Conservation (phyloP, 225 moss, liverwort and hornwort genomes). For the Pseudoscleropodium purum region DNA sequence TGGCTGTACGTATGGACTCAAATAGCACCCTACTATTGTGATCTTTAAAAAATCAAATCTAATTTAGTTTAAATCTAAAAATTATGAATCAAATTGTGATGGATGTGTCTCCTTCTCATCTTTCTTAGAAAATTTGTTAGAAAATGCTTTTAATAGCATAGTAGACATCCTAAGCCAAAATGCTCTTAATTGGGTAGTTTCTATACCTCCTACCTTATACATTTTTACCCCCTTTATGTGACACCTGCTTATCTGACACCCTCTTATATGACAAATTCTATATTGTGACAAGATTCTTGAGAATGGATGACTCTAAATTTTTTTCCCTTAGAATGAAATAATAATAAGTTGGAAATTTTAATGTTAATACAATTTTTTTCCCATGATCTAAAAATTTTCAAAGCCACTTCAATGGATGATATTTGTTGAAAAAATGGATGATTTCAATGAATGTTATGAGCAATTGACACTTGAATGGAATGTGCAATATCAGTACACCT, state of each 20-base stretch:
- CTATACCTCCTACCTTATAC: too few species aligned
- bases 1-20: too few species aligned
- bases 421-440: not conserved
- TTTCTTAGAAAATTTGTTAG: too few species aligned
- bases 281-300: not conserved
- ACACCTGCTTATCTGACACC: not conserved
- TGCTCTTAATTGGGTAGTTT: too few species aligned
- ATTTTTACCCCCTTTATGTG: not conserved
- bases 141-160: too few species aligned
- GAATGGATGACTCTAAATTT: not conserved
- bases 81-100: too few species aligned
- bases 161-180: too few species aligned
- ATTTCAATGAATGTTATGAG: not conserved
- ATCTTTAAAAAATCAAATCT: too few species aligned
- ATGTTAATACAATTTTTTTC: too few species aligned
- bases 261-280: not conserved
- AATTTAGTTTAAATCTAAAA: too few species aligned
- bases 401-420: not conserved
- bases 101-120: too few species aligned
- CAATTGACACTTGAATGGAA: not conserved
- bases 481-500: not conserved
- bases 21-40: too few species aligned
- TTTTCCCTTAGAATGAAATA: not conserved
- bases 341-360: not conserved
- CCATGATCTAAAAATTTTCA: not conserved